These are phyloP conservation scores for Hyaloscypha bicolor DNA, from an alignment of 495 filamentous ascomycete genomes.

Conservation along the genomic window DNA sequence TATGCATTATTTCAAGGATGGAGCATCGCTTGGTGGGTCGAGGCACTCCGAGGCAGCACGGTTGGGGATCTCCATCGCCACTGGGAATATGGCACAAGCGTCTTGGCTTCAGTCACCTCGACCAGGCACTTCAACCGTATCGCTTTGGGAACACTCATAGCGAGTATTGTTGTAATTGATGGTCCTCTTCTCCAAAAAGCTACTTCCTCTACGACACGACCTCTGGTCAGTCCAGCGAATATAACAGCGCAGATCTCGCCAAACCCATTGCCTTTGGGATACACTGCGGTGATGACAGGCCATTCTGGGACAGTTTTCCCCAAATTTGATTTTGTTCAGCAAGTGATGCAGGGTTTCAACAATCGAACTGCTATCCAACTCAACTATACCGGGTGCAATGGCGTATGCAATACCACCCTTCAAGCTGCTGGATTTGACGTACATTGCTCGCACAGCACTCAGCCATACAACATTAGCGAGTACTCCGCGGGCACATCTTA, in stretches of 20 bases:
- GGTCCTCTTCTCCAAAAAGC: constrained; percentile 8
- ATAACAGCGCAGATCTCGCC: neutral
- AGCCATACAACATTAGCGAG: neutral
- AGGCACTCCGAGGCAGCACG: no score
- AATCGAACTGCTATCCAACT: neutral
- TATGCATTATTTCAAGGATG: no score
- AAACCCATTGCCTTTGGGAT: neutral
- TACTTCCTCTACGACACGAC: neutral
- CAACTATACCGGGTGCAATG: constrained; percentile 1
- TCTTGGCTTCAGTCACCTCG: neutral
- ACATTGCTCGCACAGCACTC: neutral
- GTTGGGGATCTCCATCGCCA: constrained; percentile 3
- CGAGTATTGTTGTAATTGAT: constrained; percentile 2
- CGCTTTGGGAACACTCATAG: neutral
- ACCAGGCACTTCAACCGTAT: neutral
- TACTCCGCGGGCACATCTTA: neutral
- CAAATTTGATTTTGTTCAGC: neutral
- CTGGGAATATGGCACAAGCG: constrained; percentile 1
- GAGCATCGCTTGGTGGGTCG: no score
- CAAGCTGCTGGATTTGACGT: neutral
- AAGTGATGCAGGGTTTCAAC: neutral
- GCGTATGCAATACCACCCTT: neutral
- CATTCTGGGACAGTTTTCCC: neutral
- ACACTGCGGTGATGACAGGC: neutral
- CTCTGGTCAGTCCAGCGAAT: neutral